A percentile compares a stretch with the other conserved stretches of the same genome.
phyloP scores from a whole-genome alignment of 352 stramenopile genomes.

The Plasmopara halstedii region DNA sequence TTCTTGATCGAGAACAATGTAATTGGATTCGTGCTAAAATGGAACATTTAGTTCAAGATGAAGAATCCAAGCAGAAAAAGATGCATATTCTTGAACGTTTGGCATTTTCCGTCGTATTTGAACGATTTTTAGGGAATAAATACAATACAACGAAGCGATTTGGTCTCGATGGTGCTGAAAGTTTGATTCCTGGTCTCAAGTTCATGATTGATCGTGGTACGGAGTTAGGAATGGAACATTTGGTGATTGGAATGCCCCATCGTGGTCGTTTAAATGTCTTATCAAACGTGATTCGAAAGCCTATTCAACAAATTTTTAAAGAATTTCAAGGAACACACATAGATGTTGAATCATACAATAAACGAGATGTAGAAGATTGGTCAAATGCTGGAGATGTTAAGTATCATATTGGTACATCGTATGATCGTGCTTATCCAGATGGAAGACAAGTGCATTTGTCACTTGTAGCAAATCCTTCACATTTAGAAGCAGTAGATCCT shows the following conservation, averaged over 20 bases:
- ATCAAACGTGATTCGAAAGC: constrained; percentile 97
- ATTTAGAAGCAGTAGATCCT: constrained; percentile 96
- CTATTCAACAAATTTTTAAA: constrained; percentile 96
- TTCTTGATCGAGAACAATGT: constrained; percentile 92
- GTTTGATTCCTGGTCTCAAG: constrained; percentile 93
- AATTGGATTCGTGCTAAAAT: constrained; percentile 96
- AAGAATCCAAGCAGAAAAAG: constrained; percentile 89
- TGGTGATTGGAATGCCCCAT: constrained; percentile 98
- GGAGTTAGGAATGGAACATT: constrained; percentile 92
- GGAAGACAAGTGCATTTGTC: constrained; percentile 91
- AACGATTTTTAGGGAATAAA: constrained; percentile 97
- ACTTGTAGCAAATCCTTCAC: constrained; percentile 95
- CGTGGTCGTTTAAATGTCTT: constrained; percentile 95
- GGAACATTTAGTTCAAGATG: constrained; percentile 61
- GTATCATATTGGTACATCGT: constrained; percentile 97
- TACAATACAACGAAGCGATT: constrained; percentile 99
- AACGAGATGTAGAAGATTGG: constrained; percentile 80
- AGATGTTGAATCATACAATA: constrained; percentile 84
- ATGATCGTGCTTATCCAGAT: constrained; percentile 94
- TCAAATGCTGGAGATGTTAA: constrained; percentile 95
- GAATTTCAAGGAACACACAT: constrained; percentile 96
- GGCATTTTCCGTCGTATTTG: constrained; percentile 97
- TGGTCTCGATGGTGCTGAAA: constrained; percentile 94
- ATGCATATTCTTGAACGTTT: constrained; percentile 96
- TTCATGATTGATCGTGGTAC: constrained; percentile 93